phyloP scores from a whole-genome alignment of 2,329 filamentous ascomycete genomes.

The Cordyceps cateniannulata region DNA sequence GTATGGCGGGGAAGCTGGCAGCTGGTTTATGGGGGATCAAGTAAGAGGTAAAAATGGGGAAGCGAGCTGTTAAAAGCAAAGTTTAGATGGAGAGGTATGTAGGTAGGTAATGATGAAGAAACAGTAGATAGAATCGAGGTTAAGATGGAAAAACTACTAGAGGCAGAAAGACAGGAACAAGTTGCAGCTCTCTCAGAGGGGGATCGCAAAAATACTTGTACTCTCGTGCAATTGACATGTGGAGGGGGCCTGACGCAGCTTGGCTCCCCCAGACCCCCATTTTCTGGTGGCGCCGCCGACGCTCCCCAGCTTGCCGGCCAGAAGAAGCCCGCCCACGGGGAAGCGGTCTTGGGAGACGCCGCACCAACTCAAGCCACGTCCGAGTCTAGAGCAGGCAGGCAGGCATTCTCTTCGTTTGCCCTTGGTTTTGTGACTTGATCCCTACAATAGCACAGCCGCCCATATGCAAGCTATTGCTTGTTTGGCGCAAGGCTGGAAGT shows the following conservation, averaged over 20 bases:
- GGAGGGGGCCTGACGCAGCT: constrained; percentile 12
- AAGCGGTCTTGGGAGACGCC: neutral
- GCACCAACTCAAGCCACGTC: neutral
- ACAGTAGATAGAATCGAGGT: neutral
- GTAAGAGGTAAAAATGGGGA: constrained; percentile 10
- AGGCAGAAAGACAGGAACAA: neutral
- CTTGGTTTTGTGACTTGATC: neutral
- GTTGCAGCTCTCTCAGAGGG: constrained; percentile 5
- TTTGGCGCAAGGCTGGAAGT: constrained; percentile 2
- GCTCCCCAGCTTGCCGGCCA: neutral
- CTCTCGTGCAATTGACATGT: constrained; percentile 9
- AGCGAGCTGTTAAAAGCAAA: neutral
- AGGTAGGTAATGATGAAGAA: neutral
- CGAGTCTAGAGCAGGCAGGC: neutral
- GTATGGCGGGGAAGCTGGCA: constrained; percentile 11
- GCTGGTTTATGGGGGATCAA: constrained; percentile 7
- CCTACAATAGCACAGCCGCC: neutral
- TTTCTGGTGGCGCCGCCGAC: constrained; percentile 6
- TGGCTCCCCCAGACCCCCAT: constrained; percentile 4
- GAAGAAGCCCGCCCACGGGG: neutral
- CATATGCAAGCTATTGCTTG: neutral
- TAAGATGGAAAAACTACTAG: neutral
- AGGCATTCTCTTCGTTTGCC: neutral
- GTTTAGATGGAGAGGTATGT: too few species aligned
- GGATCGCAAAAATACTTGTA: constrained; percentile 13